These are phyloP conservation scores for Termitomyces sp. DNA, from an alignment of 1,284 basidiomycete genomes.

Conservation along the genomic window DNA sequence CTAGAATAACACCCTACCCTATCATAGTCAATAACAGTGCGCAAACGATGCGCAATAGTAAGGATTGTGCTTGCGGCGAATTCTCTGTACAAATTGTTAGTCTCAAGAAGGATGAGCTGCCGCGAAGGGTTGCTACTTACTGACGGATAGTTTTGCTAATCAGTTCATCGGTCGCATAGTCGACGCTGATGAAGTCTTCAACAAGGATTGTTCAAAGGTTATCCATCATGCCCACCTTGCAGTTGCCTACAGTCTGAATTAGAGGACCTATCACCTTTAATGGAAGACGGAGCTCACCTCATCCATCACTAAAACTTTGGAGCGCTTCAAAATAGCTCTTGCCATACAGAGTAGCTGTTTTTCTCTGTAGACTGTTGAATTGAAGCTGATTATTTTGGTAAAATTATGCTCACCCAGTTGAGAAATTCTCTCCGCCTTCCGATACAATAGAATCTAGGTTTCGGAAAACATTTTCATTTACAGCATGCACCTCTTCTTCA, in stretches of 20 bases:
- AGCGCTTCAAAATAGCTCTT: slow-evolving; percentile 72
- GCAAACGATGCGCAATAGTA: slow-evolving; percentile 67
- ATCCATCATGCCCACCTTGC: slow-evolving; percentile 41
- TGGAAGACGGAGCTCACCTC: slow-evolving; percentile 43
- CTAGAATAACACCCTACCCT: slow-evolving; percentile 31
- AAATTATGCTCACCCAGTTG: slow-evolving; percentile 58
- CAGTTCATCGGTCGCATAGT: slow-evolving; percentile 74
- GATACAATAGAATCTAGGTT: slow-evolving; percentile 82
- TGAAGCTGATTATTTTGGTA: not conserved
- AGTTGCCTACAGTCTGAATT: slow-evolving; percentile 44
- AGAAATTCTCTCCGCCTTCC: slow-evolving; percentile 92
- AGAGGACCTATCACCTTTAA: not conserved
- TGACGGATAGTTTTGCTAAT: slow-evolving; percentile 72
- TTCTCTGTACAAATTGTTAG: slow-evolving; percentile 34
- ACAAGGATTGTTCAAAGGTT: not conserved
- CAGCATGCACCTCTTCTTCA: slow-evolving; percentile 45
- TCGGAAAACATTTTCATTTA: slow-evolving; percentile 84
- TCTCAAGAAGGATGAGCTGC: slow-evolving; percentile 2
- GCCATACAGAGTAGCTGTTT: slow-evolving; percentile 86
- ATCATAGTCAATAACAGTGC: slow-evolving; percentile 69
- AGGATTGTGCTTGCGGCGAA: slow-evolving; percentile 63
- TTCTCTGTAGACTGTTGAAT: slow-evolving; percentile 39
- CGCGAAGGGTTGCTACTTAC: slow-evolving; percentile 32
- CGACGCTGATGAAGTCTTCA: slow-evolving; percentile 40
- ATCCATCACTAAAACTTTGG: slow-evolving; percentile 78